These are phyloP conservation scores for Schizothecium vesticola DNA, from an alignment of 495 filamentous ascomycete genomes.

Conservation along the genomic window DNA sequence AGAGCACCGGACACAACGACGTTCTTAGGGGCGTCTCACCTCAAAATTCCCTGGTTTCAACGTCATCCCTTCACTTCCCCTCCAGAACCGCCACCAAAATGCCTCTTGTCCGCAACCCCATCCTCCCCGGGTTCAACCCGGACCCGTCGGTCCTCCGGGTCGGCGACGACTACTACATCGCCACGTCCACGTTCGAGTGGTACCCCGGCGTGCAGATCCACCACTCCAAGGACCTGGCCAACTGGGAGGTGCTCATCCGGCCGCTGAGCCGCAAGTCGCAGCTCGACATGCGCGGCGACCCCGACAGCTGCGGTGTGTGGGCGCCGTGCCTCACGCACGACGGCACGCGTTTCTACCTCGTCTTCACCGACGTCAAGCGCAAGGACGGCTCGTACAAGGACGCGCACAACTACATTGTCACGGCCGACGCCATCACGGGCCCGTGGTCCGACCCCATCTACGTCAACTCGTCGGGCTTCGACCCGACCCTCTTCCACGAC, in stretches of 20 bases:
- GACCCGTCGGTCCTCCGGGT: conserved; percentile 57
- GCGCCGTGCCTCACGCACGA: conserved; percentile 58
- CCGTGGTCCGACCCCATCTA: conserved; percentile 55
- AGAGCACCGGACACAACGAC: neutral
- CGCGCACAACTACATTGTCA: conserved; percentile 51
- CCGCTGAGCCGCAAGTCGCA: conserved; percentile 56
- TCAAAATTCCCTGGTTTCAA: neutral
- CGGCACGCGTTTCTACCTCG: conserved; percentile 53
- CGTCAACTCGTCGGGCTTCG: conserved; percentile 50
- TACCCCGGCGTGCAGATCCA: conserved; percentile 57
- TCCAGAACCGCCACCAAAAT: conserved; percentile 19
- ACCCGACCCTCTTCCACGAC: conserved; percentile 56
- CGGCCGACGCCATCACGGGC: conserved; percentile 40
- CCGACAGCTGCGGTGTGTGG: conserved; percentile 58
- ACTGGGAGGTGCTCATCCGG: conserved; percentile 55
- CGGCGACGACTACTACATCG: conserved; percentile 55
- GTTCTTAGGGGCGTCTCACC: neutral
- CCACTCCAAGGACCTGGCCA: conserved; percentile 51
- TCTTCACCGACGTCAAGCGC: conserved; percentile 52
- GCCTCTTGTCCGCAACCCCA: conserved; percentile 51
- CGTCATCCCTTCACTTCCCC: neutral
- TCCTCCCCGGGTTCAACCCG: conserved; percentile 58
- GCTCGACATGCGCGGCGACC: conserved; percentile 55
- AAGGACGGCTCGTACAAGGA: conserved; percentile 53
- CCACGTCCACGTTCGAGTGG: conserved; percentile 60